Evolutionary conservation across 306 rosid genomes (phyloP).

Genomic region (Fagus crenata): DNA sequence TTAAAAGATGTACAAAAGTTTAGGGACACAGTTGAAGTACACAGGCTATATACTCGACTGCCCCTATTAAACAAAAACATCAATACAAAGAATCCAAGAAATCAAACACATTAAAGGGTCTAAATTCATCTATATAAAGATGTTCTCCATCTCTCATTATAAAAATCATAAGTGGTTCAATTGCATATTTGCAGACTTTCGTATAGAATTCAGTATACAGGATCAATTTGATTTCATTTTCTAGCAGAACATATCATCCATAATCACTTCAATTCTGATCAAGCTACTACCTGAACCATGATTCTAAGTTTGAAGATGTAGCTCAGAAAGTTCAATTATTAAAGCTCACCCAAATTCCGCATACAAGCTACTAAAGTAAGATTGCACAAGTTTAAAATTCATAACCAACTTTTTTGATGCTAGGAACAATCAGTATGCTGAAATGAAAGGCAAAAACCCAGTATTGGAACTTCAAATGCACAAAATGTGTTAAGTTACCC

Average conservation of each 20-base stretch:
- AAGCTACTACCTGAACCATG: not conserved
- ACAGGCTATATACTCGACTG: no score
- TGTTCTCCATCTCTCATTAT: conserved; percentile 72
- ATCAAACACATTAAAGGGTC: no score
- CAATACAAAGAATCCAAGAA: no score
- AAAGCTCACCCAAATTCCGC: not conserved
- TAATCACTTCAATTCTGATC: not conserved
- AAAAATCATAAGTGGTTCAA: conserved; percentile 9
- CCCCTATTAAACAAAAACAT: no score
- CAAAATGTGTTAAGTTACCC: not conserved
- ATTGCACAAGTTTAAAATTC: not conserved
- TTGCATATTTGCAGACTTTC: not conserved
- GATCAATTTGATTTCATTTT: not conserved
- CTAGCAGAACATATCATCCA: not conserved
- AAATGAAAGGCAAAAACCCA: not conserved
- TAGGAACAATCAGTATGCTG: not conserved
- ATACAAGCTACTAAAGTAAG: not conserved
- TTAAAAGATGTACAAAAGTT: no score
- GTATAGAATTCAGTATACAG: not conserved
- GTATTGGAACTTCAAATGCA: not conserved
- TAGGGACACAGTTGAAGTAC: no score
- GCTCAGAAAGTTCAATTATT: not conserved
- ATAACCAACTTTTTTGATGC: not conserved
- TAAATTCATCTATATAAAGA: no score
- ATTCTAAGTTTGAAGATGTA: not conserved